Conservation (phyloP, 805 yeast genomes). For the Metschnikowia kofuensis region DNA sequence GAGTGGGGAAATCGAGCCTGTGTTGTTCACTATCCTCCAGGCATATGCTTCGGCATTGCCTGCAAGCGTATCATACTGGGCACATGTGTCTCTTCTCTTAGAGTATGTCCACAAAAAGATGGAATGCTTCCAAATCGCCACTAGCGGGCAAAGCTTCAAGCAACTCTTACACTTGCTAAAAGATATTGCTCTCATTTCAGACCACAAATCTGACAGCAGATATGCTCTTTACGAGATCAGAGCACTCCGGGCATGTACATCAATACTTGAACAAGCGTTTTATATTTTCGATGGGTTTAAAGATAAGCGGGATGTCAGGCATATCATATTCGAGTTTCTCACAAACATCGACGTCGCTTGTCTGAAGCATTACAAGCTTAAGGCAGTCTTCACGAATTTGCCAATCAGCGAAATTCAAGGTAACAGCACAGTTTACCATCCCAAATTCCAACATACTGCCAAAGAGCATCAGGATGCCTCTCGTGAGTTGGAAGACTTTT, state of each 20-base stretch:
- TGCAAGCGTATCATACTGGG: constrained; percentile 27
- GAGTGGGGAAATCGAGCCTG: constrained; percentile 16
- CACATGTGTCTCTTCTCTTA: constrained; percentile 23
- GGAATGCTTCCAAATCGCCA: constrained; percentile 18
- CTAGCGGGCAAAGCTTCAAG: constrained; percentile 21
- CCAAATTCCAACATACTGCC: constrained; percentile 9
- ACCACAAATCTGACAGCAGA: neutral
- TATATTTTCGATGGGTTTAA: constrained; percentile 34
- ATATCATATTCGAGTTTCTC: constrained; percentile 8
- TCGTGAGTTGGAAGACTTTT: neutral
- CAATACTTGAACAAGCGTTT: constrained; percentile 20
- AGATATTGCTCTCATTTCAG: constrained; percentile 6
- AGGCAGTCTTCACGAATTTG: constrained; percentile 2
- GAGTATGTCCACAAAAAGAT: constrained; percentile 19
- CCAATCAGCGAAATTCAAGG: constrained; percentile 8
- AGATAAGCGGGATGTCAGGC: constrained; percentile 21
- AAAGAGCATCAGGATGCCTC: constrained; percentile 4
- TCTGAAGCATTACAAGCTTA: neutral
- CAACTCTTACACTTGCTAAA: constrained; percentile 23
- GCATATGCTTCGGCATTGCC: constrained; percentile 26
- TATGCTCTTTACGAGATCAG: constrained; percentile 6
- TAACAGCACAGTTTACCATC: constrained; percentile 3
- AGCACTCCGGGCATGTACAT: constrained; percentile 2
- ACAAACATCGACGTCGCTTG: neutral
- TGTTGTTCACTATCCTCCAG: constrained; percentile 29